Evolutionary conservation across 1,139 yeast species (phyloP).

Genomic region (Suhomyces bolitotheri): DNA sequence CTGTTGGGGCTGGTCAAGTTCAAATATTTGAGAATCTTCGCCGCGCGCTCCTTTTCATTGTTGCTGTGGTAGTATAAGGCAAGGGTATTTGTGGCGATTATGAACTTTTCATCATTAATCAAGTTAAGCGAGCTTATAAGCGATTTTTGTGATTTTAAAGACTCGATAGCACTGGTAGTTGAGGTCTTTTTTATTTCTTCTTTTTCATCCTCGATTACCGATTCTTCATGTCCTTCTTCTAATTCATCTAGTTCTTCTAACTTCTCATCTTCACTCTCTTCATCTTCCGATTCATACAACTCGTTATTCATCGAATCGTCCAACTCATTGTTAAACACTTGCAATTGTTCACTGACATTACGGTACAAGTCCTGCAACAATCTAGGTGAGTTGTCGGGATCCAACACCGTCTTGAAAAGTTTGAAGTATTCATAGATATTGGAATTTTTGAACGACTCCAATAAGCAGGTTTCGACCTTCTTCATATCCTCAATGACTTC

Average conservation of each 20-base stretch:
- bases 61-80: conserved; percentile 27
- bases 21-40: conserved; percentile 30
- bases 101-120: conserved; percentile 37
- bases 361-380: conserved; percentile 24
- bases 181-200: conserved; percentile 2
- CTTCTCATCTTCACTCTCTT: conserved; percentile 30
- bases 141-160: conserved; percentile 19
- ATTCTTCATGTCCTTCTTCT: conserved; percentile 13
- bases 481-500: conserved; percentile 28
- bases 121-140: conserved; percentile 36
- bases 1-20: conserved; percentile 17
- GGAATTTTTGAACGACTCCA: conserved; percentile 16
- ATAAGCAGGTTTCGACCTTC: conserved; percentile 21
- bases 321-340: conserved; percentile 22
- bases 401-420: conserved; percentile 34
- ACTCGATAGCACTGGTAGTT: not conserved
- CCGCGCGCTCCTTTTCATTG: conserved; percentile 21
- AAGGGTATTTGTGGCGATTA: conserved; percentile 32
- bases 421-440: conserved; percentile 24
- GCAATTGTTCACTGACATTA: conserved; percentile 17
- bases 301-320: conserved; percentile 36
- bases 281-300: conserved; percentile 28
- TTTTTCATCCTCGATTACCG: conserved; percentile 12
- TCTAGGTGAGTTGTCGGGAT: conserved; percentile 24
- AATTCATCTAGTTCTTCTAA: conserved; percentile 15